Conservation (phyloP, 257 asterid genomes). For the Solanum megistacrolobum region DNA sequence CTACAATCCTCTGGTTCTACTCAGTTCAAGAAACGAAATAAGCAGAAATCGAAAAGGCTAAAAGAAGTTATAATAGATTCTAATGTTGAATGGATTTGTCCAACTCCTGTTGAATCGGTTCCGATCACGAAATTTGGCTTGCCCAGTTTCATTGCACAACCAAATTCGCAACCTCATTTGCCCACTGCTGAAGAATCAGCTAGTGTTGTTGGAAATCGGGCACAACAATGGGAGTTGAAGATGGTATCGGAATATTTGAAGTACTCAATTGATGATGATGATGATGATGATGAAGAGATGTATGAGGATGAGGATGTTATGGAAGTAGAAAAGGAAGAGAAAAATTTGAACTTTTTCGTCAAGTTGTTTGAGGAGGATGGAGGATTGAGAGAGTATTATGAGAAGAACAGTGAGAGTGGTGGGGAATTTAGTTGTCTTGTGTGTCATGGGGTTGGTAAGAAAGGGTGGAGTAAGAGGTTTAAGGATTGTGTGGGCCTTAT, state of each 20-base stretch:
- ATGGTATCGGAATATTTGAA: background rate
- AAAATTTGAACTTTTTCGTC: background rate
- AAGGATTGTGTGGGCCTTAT: slow-evolving; percentile 67
- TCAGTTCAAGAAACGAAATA: background rate
- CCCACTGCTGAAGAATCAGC: background rate
- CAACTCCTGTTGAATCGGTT: background rate
- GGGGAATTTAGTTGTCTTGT: slow-evolving; percentile 67
- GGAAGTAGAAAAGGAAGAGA: background rate
- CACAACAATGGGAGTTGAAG: background rate
- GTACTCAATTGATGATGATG: background rate
- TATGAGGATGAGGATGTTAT: background rate
- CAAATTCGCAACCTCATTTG: background rate
- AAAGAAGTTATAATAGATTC: background rate
- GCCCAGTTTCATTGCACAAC: background rate
- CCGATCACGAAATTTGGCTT: background rate
- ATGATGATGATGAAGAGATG: background rate
- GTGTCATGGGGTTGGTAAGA: slow-evolving; percentile 50
- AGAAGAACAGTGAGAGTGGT: background rate
- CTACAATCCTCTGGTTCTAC: background rate
- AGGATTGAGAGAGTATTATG: background rate
- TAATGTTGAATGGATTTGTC: background rate
- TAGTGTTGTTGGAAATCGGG: background rate
- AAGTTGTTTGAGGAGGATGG: background rate
- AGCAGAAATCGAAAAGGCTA: background rate
- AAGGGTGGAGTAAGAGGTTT: slow-evolving; percentile 33